Evolutionary conservation across 2,329 filamentous ascomycete genomes (phyloP), one percentile per base, ranked within the genome.

Genomic region (Rosellinia necatrix): DNA sequence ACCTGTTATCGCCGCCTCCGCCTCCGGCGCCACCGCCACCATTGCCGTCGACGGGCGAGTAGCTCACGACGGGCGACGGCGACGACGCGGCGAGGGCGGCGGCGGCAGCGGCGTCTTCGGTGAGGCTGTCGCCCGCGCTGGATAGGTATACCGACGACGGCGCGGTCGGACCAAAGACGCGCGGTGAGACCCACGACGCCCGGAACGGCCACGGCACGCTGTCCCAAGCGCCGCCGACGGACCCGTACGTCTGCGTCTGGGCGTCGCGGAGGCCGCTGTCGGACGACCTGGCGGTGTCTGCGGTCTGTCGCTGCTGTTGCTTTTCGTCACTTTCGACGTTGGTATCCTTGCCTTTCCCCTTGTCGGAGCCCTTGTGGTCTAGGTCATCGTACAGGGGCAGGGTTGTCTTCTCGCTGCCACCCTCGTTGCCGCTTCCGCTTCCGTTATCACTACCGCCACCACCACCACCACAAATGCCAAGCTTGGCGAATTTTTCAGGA

Each of bases 191-290:
- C 53, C 51, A 56, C 32, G 50, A 59, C 13, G 60, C 32, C 27
- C 56, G 49, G 38, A 58, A 58, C 12, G 58, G 55, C 60, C 58
- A 59, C 24, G 55, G 46, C 43, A 52, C 42, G 27, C 37, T 47
- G 42, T 56, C 35, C 52, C 52, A 57, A 17, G 57, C 32, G 17
- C 49, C 51, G 21, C 27, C 29, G 9, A n/a, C n/a, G n/a, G 27
- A 15, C 1, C 49, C 47, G 9, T 46, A 57, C 19, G 25, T 48
- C 40, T 27, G 40, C 32, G 40, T 42, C 10, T 49, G 49, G 21
- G 38, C 43, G 8, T 56, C 44, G n/a, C n/a, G n/a, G n/a, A n/a
- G n/a, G n/a, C n/a, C n/a, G n/a, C n/a, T n/a, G n/a, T n/a, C n/a
- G n/a, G n/a, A n/a, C n/a, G n/a, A n/a, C n/a, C n/a, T n/a, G n/a